Evolutionary conservation across 805 yeast genomes (phyloP), one percentile per base, ranked within the genome.

Genomic region (Zygosaccharomyces bisporus): DNA sequence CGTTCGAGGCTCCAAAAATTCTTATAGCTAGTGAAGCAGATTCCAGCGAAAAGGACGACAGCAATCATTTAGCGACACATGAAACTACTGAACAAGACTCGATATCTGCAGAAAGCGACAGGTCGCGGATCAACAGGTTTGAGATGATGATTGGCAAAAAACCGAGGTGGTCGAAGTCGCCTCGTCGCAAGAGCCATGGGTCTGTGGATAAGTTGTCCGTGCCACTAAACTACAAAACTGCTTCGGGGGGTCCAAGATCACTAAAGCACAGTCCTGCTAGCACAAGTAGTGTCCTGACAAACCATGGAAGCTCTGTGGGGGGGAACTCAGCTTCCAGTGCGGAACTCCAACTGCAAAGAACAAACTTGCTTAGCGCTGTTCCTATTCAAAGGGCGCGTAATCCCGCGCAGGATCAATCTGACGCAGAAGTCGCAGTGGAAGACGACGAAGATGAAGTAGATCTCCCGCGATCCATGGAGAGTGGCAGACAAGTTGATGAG

Each of bases 121-220:
- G 37, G 17, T 39, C 50, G 10, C 45, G 53, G 34, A 36, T 47
- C 16, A 55, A 52, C 29, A 52, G 54, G 34, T 49, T 57, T 16
- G 63, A 55, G 30, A 54, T 55, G 43, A 57, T 57, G 20, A 41
- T 57, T 6, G 45, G 48, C 17, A 50, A 49, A 25, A 51, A 45
- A 23, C 45, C 56, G 3, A 44, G 50, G 33, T 49, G 56, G 51
- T 54, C 62, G 1, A 50, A 47, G 32, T 51, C 59, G 14, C 59
- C 61, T 19, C 51, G 48, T 25, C 45, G 42, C 7, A 44, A 35
- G 33, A 47, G 51, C 27, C 46, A 44, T 18, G 45, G 36, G 16
- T 47, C 48, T 6, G 34, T 41, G 2, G 51, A 47, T n/a, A 47
- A 47, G 30, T 41, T 47, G 1, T 14, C 35, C 8, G 17, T 25